Evolutionary conservation across 164 flowering plant species (phyloP), one percentile per base, ranked within the genome.

Genomic region (Litsea cubeba): DNA sequence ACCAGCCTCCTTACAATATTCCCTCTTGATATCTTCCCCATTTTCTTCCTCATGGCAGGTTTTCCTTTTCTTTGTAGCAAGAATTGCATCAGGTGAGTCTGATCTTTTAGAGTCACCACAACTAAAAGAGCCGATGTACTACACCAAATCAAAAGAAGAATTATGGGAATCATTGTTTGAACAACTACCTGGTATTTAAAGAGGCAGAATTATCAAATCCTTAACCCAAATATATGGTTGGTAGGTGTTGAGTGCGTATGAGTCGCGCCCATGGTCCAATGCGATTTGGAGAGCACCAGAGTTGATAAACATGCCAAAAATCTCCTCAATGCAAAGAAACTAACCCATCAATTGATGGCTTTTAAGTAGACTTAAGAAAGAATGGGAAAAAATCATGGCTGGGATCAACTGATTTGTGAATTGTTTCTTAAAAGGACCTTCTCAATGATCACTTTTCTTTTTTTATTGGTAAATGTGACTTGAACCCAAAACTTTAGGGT

Each of bases 61-160:
- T 79, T 87, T 90, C 79, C 90, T 84, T 79, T 80, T 88, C 81
- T 90, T 91, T 30, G 81, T 22, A 49, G 68, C 74, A 15, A 14
- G 71, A 74, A 76, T 71, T 63, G 70, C 76, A 74, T 80, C 86
- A 70, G 79, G 32, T 28, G 54, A 10, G 71, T 76, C 85, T 12
- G 70, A 54, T 78, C 26, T 30, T 79, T 80, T 75, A 51, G 75
- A 73, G 65, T 40, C 79, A 64, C 28, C 62, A 68, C 73, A 12
- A 49, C 23, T 71, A 50, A n/a, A 72, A n/a, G 86, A 79, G 68
- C 67, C 76, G 58, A 80, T 30, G 79, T 73, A 84, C 96, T 89
- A 86, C 83, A 85, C 72, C 26, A 69, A 72, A 62, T 65, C 22
- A 25, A 40, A 49, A 69, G 26, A 49, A 69, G 26, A 51, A 46